phyloP scores from a whole-genome alignment of 2,329 filamentous ascomycete genomes.

The Fusarium verrucosum region DNA sequence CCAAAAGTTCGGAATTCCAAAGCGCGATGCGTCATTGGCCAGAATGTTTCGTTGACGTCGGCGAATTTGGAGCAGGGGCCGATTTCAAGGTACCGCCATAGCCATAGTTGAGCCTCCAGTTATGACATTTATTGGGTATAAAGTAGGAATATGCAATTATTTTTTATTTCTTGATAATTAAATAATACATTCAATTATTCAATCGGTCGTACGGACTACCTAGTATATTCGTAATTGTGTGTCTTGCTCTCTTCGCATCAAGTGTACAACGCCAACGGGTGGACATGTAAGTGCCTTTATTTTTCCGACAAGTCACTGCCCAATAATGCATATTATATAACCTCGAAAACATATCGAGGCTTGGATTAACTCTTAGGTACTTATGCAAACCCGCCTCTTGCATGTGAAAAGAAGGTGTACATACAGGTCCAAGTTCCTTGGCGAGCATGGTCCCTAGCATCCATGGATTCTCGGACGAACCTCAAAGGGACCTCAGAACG shows the following conservation, averaged over 20 bases:
- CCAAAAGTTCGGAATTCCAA: slow-evolving; percentile 30
- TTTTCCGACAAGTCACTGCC: too few species aligned
- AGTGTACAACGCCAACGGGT: too few species aligned
- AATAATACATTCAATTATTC: background rate
- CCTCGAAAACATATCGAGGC: too few species aligned
- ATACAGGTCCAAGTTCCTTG: background rate
- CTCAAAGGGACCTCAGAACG: background rate
- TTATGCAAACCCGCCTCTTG: too few species aligned
- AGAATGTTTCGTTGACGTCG: slow-evolving; percentile 14
- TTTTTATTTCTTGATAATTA: too few species aligned
- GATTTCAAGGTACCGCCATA: slow-evolving; percentile 20
- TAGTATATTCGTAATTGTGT: too few species aligned
- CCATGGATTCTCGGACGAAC: background rate
- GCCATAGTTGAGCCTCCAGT: background rate
- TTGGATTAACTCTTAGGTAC: too few species aligned
- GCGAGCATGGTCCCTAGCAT: slow-evolving; percentile 1
- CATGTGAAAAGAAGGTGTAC: background rate
- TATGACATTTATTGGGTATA: background rate
- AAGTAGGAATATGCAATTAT: background rate
- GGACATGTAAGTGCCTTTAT: too few species aligned
- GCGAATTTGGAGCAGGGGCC: slow-evolving; percentile 9
- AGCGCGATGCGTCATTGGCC: slow-evolving; percentile 42
- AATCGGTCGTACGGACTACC: too few species aligned
- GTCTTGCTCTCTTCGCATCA: too few species aligned
- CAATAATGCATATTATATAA: too few species aligned